phyloP scores from a whole-genome alignment of 164 flowering plant species.

The Litsea cubeba region DNA sequence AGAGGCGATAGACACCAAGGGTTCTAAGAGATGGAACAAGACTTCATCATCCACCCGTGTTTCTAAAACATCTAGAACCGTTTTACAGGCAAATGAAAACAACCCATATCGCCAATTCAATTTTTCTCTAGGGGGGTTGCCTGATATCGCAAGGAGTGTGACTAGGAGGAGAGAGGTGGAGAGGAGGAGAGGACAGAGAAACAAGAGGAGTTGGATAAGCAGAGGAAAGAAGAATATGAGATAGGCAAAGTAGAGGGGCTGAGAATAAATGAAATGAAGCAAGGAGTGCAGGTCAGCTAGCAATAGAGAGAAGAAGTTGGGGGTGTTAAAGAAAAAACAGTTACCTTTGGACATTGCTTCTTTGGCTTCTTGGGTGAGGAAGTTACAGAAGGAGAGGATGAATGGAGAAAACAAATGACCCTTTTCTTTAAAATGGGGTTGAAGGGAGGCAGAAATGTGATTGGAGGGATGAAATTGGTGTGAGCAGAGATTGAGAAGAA shows the following conservation, averaged over 20 bases:
- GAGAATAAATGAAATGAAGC: slow-evolving; percentile 42
- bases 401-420: neutral
- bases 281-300: slow-evolving; percentile 28
- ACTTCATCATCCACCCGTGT: slow-evolving; percentile 17
- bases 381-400: neutral
- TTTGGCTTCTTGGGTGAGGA: neutral
- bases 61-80: slow-evolving; percentile 15
- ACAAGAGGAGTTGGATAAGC: slow-evolving; percentile 56
- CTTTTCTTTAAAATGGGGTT: too few species aligned
- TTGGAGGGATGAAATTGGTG: slow-evolving; percentile 13
- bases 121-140: slow-evolving; percentile 1
- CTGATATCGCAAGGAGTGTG: slow-evolving; percentile 34
- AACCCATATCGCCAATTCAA: slow-evolving; percentile 25
- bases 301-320: slow-evolving; percentile 16
- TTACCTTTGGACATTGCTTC: slow-evolving; percentile 33
- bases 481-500: slow-evolving; percentile 21
- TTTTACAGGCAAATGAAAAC: slow-evolving; percentile 14
- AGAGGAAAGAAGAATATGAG: slow-evolving; percentile 75
- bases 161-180: slow-evolving; percentile 63
- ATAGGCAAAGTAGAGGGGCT: slow-evolving; percentile 71
- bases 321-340: slow-evolving; percentile 23
- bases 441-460: too few species aligned
- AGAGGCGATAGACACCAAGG: neutral
- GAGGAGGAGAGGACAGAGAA: slow-evolving; percentile 76
- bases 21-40: slow-evolving; percentile 10